Evolutionary conservation across 2,329 filamentous ascomycete genomes (phyloP).

Genomic region (Cryphonectria japonica): DNA sequence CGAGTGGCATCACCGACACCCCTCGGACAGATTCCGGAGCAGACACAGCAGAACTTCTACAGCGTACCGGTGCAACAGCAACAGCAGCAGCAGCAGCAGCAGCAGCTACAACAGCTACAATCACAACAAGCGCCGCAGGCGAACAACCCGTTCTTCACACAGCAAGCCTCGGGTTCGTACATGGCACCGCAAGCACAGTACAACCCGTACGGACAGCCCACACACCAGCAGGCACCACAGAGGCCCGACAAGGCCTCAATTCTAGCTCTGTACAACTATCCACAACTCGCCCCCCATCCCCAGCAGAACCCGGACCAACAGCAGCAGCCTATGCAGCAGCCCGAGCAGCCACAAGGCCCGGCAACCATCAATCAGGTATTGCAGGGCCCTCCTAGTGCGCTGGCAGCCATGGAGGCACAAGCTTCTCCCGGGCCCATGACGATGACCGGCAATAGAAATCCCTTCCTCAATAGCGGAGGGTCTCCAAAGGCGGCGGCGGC

Average conservation of each 20-base stretch:
- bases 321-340: conserved; percentile 34
- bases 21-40: conserved; percentile 57
- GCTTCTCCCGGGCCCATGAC: conserved; percentile 8
- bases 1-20: conserved; percentile 52
- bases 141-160: conserved; percentile 23
- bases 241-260: conserved; percentile 74
- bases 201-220: conserved; percentile 11
- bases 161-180: conserved; percentile 33
- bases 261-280: conserved; percentile 72
- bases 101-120: conserved; percentile 31
- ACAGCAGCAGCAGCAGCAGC: conserved; percentile 29
- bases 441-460: conserved; percentile 54
- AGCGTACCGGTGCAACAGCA: conserved; percentile 31
- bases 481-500: conserved; percentile 35
- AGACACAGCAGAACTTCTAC: conserved; percentile 50
- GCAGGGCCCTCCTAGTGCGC: conserved; percentile 34
- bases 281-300: conserved; percentile 53
- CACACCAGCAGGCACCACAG: conserved; percentile 42
- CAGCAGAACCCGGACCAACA: conserved; percentile 31
- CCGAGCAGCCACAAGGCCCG: conserved; percentile 35
- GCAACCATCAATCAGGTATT: conserved; percentile 21
- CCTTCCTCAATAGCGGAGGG: conserved; percentile 51
- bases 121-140: conserved; percentile 32
- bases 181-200: conserved; percentile 27
- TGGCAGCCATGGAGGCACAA: conserved; percentile 39